A percentile compares a stretch with the other conserved stretches of the same genome.
Conservation (phyloP, 2,329 filamentous ascomycete species). For the Paramyrothecium roridum region DNA sequence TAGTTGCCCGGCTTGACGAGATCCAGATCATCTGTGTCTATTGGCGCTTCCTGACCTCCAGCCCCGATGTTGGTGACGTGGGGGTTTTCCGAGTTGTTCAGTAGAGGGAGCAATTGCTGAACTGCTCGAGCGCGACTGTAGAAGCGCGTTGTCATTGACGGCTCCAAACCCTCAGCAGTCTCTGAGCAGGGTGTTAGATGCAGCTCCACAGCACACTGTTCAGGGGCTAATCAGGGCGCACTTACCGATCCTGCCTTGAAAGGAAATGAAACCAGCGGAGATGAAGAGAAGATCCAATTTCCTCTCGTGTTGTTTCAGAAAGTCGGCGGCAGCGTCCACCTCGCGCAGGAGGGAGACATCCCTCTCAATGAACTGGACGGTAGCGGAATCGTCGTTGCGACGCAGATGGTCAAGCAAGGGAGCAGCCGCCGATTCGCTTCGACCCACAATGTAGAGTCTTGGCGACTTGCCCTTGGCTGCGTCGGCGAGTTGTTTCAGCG, state of each 20-base stretch:
- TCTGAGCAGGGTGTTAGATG: slow-evolving; percentile 29
- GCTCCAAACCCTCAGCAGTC: slow-evolving; percentile 54
- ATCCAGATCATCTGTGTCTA: slow-evolving; percentile 43
- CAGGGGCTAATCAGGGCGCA: neutral
- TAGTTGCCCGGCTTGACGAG: slow-evolving; percentile 30
- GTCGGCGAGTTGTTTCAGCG: slow-evolving; percentile 41
- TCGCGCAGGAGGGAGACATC: slow-evolving; percentile 47
- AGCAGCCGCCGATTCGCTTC: slow-evolving; percentile 28
- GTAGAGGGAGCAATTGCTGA: slow-evolving; percentile 52
- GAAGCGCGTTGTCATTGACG: slow-evolving; percentile 48
- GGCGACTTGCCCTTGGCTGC: slow-evolving; percentile 27
- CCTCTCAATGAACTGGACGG: slow-evolving; percentile 42
- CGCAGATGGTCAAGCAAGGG: slow-evolving; percentile 38
- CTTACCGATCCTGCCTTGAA: slow-evolving; percentile 16
- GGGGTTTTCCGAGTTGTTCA: slow-evolving; percentile 33
- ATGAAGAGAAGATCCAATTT: slow-evolving; percentile 44
- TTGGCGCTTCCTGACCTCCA: slow-evolving; percentile 43
- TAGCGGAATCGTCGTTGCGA: slow-evolving; percentile 36
- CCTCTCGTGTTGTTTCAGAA: slow-evolving; percentile 37
- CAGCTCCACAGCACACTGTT: neutral
- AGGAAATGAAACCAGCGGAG: slow-evolving; percentile 28
- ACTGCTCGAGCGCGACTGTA: slow-evolving; percentile 57
- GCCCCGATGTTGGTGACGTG: slow-evolving; percentile 49
- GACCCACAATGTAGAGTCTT: slow-evolving; percentile 48
- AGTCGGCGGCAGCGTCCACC: slow-evolving; percentile 43